These are phyloP conservation scores for Antarctomyces pellizariae DNA, from an alignment of 495 filamentous ascomycete genomes.

Conservation along the genomic window DNA sequence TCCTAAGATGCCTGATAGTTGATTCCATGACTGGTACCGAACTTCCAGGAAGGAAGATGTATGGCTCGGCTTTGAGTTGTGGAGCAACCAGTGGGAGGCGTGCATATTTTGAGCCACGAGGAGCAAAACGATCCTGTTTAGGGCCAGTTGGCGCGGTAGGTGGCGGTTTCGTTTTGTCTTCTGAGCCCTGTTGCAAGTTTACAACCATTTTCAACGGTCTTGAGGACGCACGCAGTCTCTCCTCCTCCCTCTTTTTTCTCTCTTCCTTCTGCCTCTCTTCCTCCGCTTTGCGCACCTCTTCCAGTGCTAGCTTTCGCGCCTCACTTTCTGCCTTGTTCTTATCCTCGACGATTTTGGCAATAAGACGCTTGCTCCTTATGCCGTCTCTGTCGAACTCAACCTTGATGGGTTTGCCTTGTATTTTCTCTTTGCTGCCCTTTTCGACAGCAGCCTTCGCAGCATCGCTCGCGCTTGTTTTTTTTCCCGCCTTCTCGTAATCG, in stretches of 20 bases:
- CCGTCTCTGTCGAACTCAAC: slow-evolving; percentile 83
- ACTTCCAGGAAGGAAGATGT: slow-evolving; percentile 72
- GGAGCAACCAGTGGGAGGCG: slow-evolving; percentile 27
- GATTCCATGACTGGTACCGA: slow-evolving; percentile 72
- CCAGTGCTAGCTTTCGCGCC: slow-evolving; percentile 3
- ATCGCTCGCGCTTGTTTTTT: slow-evolving; percentile 37
- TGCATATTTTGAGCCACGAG: too few relatives aligned
- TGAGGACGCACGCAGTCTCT: slow-evolving; percentile 9
- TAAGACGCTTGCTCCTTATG: slow-evolving; percentile 45
- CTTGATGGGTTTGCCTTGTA: slow-evolving; percentile 48
- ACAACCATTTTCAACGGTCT: neutral
- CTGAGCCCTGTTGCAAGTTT: too few relatives aligned
- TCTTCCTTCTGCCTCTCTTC: slow-evolving; percentile 10
- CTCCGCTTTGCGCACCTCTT: slow-evolving; percentile 9
- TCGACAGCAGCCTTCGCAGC: slow-evolving; percentile 58
- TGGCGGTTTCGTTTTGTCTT: too few relatives aligned
- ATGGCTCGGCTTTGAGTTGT: slow-evolving; percentile 58
- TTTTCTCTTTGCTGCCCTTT: slow-evolving; percentile 39
- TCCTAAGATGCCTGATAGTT: slow-evolving; percentile 68
- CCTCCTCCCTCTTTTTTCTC: slow-evolving; percentile 11
- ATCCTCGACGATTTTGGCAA: slow-evolving; percentile 39
- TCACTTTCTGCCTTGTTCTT: slow-evolving; percentile 3
- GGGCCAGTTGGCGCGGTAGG: slow-evolving; percentile 73
- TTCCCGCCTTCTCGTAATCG: slow-evolving; percentile 28
- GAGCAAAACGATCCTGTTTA: too few relatives aligned